Base-by-base conservation (phyloP, 441 rosid species). In the Erysimum cheiri region DNA sequence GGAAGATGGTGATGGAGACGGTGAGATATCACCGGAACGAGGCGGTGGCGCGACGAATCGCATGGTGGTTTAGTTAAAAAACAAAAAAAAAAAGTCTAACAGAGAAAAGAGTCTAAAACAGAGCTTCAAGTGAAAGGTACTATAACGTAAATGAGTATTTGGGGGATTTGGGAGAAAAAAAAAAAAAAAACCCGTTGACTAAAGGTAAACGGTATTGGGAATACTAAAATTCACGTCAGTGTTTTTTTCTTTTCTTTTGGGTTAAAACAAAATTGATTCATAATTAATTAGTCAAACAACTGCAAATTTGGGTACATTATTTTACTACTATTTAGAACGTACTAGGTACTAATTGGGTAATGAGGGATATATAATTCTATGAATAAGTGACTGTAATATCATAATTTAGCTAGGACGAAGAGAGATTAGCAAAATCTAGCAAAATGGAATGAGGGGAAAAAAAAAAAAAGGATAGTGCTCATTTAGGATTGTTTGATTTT, bases 401-500 rank as follows among this genome's bases (percentile, higher is more conserved):
- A 40, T 39, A 13, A 22, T 44, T 10, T 48, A 32, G 36, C 15
- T 12, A 32, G n/a, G 40, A 31, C 14, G 2, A 36, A 10, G 22
- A 36, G 50, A 47, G 59, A 64, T 75, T 48, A 70, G 35, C 41
- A 60, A 32, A 61, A 73, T 41, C 46, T 59, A 50, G 61, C 57
- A 36, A 33, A 32, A 66, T 49, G 44, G 72, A 39, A 56, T 55
- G 65, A 26, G 39, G 43, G 26, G 46, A 39, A 15, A 2, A 10
- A 26, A 67, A 24, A 32, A 24, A 32, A 10, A 26, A 32, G 6
- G 60, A 46, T 60, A 68, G 58, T 74, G 72, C 39, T 41, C 2
- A 59, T 74, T 74, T 61, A 12, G 59, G 70, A 60, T 43, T 69
- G 66, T 75, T 49, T 70, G 74, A 75, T 75, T 69, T 63, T 69